Base-by-base conservation (phyloP, 768 basidiomycete species). In the Rhizopogon rudus region DNA sequence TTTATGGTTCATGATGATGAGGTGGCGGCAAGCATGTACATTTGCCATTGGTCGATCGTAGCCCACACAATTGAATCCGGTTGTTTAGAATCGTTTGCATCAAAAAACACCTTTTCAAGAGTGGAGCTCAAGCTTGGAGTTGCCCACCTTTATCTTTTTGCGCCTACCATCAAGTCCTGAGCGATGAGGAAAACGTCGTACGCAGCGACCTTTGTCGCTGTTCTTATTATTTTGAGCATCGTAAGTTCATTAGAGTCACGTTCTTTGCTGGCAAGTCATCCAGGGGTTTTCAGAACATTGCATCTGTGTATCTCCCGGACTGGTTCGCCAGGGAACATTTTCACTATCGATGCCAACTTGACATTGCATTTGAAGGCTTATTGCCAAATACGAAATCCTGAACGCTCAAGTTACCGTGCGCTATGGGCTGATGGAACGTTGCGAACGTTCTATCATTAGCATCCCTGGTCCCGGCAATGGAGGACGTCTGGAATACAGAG, bases 111-210 rank as follows among this genome's bases (percentile, higher is more conserved):
- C 7, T 33, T 33, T 1, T 5, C 5, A 3, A 5, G 5, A 37
- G 35, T 37, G 35, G 35, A 37, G 35, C 35, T 37, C 12, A 12
- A 5, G 6, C 17, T 29, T 42, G 22, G 40, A 40, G 33, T 16
- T 17, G 33, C 13, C 22, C 44, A 33, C 16, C 5, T 33, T 33
- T 14, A n/a, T 44, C 8, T 35, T 28, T 9, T 44, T 25, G 29
- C 17, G 14, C 17, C 52, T 20, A 13, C 31, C 13, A 40, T 42
- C 52, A 45, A 28, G 37, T 49, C 49, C 10, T 49, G 29, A 49
- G 64, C 52, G 29, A 87, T 88, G 87, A 76, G 87, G 59, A 88
- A 86, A 63, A 81, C 77, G 0, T 88, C 85, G 1, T 90, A 90
- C 59, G 80, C 78, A 28, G 58, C 87, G 51, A 80, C 87, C 0